These are phyloP conservation scores for Boletus reticulatus DNA, from an alignment of 768 basidiomycete species.

Conservation along the genomic window DNA sequence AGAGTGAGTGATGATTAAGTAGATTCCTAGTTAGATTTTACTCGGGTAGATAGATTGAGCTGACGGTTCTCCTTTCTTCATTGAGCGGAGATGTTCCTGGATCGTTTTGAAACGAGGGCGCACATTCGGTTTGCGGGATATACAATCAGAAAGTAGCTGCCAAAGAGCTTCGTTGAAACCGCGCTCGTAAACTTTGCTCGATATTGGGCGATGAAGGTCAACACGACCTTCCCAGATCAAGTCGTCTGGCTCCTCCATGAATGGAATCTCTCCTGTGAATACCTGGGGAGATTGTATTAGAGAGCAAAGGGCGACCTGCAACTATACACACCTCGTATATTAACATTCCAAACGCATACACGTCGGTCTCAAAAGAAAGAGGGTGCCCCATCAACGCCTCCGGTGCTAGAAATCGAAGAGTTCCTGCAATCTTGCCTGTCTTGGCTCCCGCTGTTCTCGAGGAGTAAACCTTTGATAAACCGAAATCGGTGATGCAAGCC, in stretches of 20 bases:
- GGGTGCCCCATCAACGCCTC: conserved; percentile 20
- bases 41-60: background rate
- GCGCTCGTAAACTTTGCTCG: background rate
- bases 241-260: background rate
- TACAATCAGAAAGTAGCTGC: conserved; percentile 3
- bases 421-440: conserved; percentile 20
- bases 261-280: conserved; percentile 8
- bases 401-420: conserved; percentile 32
- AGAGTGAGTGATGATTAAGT: too few species aligned
- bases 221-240: background rate
- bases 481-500: conserved; percentile 35
- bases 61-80: background rate
- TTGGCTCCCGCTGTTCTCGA: conserved; percentile 12
- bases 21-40: too few species aligned
- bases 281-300: conserved; percentile 1
- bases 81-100: background rate
- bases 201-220: background rate
- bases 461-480: conserved; percentile 27
- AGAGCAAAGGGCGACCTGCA: too few species aligned
- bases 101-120: conserved; percentile 5
- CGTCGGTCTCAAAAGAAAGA: conserved; percentile 22
- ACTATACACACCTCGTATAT: conserved; percentile 22
- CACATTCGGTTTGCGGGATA: background rate
- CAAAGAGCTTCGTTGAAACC: conserved; percentile 5
- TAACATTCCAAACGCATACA: conserved; percentile 34